Percentiles rank a stretch among this genome's conserved stretches.
phyloP scores from a whole-genome alignment of 345 rosid species.

The Mallotus nudiflorus region DNA sequence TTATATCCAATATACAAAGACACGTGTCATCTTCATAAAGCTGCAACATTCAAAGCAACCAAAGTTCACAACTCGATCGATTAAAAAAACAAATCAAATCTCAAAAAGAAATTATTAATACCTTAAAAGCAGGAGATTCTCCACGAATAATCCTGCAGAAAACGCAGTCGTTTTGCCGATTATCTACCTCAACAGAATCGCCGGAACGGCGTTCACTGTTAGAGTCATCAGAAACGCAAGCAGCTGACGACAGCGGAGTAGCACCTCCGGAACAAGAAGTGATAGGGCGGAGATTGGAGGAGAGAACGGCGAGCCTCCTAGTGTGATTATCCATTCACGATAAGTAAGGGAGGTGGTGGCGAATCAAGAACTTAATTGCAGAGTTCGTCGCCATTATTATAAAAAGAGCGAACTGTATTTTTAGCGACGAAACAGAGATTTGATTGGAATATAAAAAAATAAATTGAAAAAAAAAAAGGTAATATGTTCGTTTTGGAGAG shows the following conservation, averaged over 20 bases:
- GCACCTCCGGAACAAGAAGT: constrained; percentile 5
- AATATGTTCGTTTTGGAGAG: not conserved
- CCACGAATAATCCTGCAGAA: constrained; percentile 82
- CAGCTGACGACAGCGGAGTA: constrained; percentile 30
- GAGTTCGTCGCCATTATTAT: not conserved
- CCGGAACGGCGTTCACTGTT: not conserved
- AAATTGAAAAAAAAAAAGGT: not conserved
- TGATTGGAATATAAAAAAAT: not conserved
- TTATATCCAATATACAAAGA: constrained; percentile 80
- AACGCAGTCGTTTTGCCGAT: constrained; percentile 55
- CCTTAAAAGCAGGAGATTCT: constrained; percentile 75
- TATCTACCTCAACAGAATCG: constrained; percentile 13
- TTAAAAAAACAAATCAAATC: not conserved
- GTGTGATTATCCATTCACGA: constrained; percentile 41
- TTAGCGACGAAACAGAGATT: not conserved
- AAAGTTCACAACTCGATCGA: not conserved
- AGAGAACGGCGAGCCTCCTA: constrained; percentile 67
- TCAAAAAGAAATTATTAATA: not conserved
- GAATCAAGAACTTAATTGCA: not conserved
- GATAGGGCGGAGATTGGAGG: constrained; percentile 55
- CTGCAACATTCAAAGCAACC: constrained; percentile 36
- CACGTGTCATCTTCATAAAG: constrained; percentile 89
- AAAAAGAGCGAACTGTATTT: not conserved
- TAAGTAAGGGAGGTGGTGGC: not conserved
- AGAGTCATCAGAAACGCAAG: constrained; percentile 24